Percentiles rank a stretch among this genome's conserved stretches.
Conservation (phyloP, 192 early-diverging fungal species). For the Rhizoclosmatium sp. region DNA sequence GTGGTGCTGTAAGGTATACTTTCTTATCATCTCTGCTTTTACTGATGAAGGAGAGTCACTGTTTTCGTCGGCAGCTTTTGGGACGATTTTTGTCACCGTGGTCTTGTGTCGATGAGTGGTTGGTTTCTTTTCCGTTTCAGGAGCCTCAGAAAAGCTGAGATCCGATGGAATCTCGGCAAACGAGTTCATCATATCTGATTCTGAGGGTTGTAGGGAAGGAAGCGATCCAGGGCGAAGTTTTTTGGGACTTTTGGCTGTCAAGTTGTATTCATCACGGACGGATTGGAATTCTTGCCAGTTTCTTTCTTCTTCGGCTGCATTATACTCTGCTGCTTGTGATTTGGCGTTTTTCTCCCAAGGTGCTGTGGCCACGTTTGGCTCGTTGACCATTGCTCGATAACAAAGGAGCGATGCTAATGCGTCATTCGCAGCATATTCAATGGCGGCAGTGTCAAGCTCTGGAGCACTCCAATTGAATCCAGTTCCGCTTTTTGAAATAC, state of each 20-base stretch:
- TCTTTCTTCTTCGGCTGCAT: background rate
- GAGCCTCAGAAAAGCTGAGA: too few species aligned
- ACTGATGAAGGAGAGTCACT: too few species aligned
- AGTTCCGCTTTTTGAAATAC: background rate
- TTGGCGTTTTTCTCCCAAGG: background rate
- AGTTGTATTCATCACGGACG: background rate
- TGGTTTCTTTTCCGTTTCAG: too few species aligned
- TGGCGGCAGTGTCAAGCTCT: background rate
- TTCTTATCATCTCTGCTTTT: too few species aligned
- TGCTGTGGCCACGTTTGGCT: background rate
- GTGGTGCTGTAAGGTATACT: too few species aligned
- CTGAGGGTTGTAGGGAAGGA: background rate
- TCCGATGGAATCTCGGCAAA: background rate
- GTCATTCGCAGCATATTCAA: conserved; percentile 40
- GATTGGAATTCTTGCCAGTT: background rate
- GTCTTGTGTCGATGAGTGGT: too few species aligned
- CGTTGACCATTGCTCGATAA: conserved; percentile 18
- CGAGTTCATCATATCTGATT: background rate
- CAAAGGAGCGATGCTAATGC: conserved; percentile 32
- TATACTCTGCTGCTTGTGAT: background rate
- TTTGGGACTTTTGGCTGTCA: background rate
- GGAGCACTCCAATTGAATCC: conserved; percentile 32
- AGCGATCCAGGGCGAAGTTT: background rate
- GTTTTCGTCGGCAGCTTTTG: too few species aligned
- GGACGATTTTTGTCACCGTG: too few species aligned